Evolutionary conservation across 2,329 filamentous ascomycete genomes (phyloP).

Genomic region (Trichoderma breve): DNA sequence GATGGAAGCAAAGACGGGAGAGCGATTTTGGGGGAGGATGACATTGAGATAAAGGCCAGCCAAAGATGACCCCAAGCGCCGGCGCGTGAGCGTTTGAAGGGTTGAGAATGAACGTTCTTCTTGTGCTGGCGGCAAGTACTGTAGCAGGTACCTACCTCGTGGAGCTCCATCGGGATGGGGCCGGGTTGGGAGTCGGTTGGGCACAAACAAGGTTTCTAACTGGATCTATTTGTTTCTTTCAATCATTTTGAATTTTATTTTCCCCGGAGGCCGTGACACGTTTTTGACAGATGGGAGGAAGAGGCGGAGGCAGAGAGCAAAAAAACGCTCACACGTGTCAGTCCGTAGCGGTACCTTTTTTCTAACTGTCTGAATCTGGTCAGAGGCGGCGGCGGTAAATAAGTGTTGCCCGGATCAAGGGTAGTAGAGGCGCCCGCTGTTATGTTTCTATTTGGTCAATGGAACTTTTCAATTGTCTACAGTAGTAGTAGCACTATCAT

Average conservation of each 20-base stretch:
- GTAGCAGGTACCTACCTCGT: background rate
- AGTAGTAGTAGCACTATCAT: background rate
- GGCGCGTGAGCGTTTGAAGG: constrained; percentile 14
- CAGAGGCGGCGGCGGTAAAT: background rate
- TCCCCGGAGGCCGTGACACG: background rate
- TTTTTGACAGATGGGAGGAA: background rate
- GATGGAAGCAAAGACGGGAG: background rate
- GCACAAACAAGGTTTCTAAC: background rate
- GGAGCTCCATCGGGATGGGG: background rate
- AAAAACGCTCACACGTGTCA: background rate
- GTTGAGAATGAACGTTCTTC: background rate
- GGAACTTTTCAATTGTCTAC: background rate
- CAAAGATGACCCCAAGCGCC: constrained; percentile 3
- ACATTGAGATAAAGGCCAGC: background rate
- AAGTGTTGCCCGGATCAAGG: background rate
- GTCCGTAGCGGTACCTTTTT: background rate
- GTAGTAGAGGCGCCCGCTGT: background rate
- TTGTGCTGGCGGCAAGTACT: background rate
- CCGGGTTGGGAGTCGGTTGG: constrained; percentile 12
- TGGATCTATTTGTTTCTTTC: background rate
- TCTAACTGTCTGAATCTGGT: background rate
- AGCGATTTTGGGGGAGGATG: background rate
- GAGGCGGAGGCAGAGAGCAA: background rate
- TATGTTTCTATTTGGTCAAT: background rate
- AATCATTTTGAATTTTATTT: background rate